Percentiles rank a stretch among this genome's conserved stretches.
phyloP scores from a whole-genome alignment of 2,329 filamentous ascomycete species.

The Calonectria pseudoturangicola region DNA sequence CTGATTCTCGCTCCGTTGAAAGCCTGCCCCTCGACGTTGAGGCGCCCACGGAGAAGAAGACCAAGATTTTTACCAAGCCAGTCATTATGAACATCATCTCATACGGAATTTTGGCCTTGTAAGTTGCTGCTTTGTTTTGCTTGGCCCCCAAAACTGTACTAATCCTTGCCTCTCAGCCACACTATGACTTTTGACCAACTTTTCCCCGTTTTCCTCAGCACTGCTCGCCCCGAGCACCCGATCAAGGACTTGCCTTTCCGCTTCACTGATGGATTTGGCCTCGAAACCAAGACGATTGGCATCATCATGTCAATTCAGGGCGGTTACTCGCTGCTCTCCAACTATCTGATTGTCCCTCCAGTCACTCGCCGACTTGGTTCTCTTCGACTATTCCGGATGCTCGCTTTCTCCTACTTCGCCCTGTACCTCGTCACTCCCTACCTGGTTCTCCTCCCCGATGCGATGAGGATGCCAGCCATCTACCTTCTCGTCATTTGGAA shows the following conservation, averaged over 20 bases:
- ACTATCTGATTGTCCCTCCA: constrained; percentile 88
- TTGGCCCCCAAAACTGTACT: constrained; percentile 26
- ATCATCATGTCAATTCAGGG: constrained; percentile 93
- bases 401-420: constrained; percentile 88
- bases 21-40: constrained; percentile 47
- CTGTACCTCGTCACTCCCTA: constrained; percentile 94
- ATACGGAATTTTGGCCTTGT: constrained; percentile 96
- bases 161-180: constrained; percentile 75
- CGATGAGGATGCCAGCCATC: constrained; percentile 82
- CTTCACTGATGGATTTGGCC: constrained; percentile 90
- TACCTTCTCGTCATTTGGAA: constrained; percentile 90
- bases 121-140: constrained; percentile 66
- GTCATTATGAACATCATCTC: constrained; percentile 91
- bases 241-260: constrained; percentile 84
- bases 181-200: constrained; percentile 98
- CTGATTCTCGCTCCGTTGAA: constrained; percentile 47
- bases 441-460: constrained; percentile 86
- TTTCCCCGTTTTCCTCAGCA: constrained; percentile 93
- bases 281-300: constrained; percentile 89
- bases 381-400: constrained; percentile 86
- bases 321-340: constrained; percentile 90
- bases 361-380: constrained; percentile 85
- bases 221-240: constrained; percentile 70
- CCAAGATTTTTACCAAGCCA: constrained; percentile 85
- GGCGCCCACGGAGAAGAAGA: constrained; percentile 48